Evolutionary conservation across 441 rosid genomes (phyloP).

Genomic region (Isatis lusitanica): DNA sequence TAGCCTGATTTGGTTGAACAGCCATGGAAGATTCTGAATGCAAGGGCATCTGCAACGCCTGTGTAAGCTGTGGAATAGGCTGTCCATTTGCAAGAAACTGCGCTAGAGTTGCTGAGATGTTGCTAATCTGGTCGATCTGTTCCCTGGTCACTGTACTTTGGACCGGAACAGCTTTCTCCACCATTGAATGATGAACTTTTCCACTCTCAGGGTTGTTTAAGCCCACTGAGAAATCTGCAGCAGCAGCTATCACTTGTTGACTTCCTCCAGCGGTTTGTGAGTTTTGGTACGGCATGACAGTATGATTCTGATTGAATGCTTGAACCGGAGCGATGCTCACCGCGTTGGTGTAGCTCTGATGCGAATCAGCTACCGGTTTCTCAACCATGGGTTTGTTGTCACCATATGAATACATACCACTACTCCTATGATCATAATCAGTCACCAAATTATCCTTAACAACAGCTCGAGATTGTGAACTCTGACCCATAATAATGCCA

Average conservation of each 20-base stretch:
- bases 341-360: conserved; percentile 12
- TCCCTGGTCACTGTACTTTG: conserved; percentile 53
- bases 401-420: conserved; percentile 35
- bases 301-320: conserved; percentile 46
- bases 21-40: conserved; percentile 26
- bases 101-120: conserved; percentile 75
- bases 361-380: conserved; percentile 31
- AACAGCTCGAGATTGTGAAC: conserved; percentile 37
- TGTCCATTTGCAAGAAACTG: conserved; percentile 77
- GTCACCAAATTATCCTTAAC: conserved; percentile 34
- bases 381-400: conserved; percentile 27
- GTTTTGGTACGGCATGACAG: conserved; percentile 45
- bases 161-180: conserved; percentile 18
- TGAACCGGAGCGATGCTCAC: conserved; percentile 37
- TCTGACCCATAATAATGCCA: conserved; percentile 34
- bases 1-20: conserved; percentile 30
- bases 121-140: conserved; percentile 58
- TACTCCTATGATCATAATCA: conserved; percentile 38
- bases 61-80: conserved; percentile 62
- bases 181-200: conserved; percentile 13
- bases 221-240: conserved; percentile 36
- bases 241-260: conserved; percentile 34
- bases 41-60: conserved; percentile 37
- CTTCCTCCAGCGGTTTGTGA: conserved; percentile 47
- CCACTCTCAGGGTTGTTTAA: conserved; percentile 4